Evolutionary conservation across 192 early-diverging fungal species (phyloP).

Genomic region (Chytriomyces sp.): DNA sequence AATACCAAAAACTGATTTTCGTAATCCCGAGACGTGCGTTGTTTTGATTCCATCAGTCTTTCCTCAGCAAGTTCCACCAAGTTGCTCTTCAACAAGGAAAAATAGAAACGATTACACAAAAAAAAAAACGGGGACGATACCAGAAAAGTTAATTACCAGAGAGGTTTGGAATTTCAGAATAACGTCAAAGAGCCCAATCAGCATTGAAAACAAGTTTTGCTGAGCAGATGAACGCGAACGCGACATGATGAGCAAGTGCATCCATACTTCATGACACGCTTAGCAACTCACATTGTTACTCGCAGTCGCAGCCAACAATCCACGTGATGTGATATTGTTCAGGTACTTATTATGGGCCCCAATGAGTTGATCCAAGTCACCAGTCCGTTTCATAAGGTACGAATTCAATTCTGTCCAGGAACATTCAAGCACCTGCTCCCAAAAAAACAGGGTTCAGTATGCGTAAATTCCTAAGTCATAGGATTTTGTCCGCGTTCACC

Average conservation of each 20-base stretch:
- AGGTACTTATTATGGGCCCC: slow-evolving; percentile 81
- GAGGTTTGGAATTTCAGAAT: slow-evolving; percentile 24
- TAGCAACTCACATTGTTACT: not conserved
- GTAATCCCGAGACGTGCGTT: not conserved
- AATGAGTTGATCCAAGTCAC: slow-evolving; percentile 82
- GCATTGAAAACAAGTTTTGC: slow-evolving; percentile 29
- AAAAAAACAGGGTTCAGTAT: not conserved
- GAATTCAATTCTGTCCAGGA: slow-evolving; percentile 83
- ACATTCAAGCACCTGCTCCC: slow-evolving; percentile 73
- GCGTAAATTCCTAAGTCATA: not conserved
- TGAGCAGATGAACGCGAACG: not conserved
- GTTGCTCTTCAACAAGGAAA: not conserved
- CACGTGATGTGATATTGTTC: slow-evolving; percentile 65
- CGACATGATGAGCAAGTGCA: not conserved
- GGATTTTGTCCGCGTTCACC: slow-evolving; percentile 42
- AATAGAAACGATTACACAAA: not conserved
- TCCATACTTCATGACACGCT: not conserved
- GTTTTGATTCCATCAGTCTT: not conserved
- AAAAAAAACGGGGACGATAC: not conserved
- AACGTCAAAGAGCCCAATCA: slow-evolving; percentile 29
- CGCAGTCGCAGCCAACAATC: slow-evolving; percentile 54
- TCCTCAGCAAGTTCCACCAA: slow-evolving; percentile 17
- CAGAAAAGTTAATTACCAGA: slow-evolving; percentile 18
- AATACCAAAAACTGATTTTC: slow-evolving; percentile 18
- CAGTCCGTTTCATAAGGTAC: slow-evolving; percentile 59